A percentile compares a stretch with the other conserved stretches of the same genome.
Evolutionary conservation across 1,284 basidiomycete genomes (phyloP).

Genomic region (Bothia castanella): DNA sequence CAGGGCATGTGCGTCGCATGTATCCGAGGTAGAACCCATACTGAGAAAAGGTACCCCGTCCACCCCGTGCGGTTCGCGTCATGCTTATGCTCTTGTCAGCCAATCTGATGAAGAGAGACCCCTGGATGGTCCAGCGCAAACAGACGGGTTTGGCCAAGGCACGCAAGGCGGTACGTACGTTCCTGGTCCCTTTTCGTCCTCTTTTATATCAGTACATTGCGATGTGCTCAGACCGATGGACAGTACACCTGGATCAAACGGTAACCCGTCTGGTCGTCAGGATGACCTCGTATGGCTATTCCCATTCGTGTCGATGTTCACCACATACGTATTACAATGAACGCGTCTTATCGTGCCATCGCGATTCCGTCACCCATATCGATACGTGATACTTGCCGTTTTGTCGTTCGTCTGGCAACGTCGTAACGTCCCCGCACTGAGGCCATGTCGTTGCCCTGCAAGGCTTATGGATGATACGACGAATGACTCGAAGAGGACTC

Average conservation of each 20-base stretch:
- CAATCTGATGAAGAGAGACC: conserved; percentile 85
- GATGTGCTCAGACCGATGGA: not conserved
- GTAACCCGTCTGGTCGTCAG: conserved; percentile 39
- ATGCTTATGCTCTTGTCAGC: conserved; percentile 46
- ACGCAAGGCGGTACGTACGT: conserved; percentile 83
- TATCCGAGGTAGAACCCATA: conserved; percentile 59
- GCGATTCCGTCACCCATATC: not conserved
- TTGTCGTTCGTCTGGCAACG: no score
- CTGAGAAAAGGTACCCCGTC: conserved; percentile 62
- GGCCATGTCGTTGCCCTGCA: no score
- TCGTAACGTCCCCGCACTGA: no score
- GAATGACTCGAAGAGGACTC: no score
- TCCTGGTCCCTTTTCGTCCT: conserved; percentile 1
- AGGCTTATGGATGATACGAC: no score
- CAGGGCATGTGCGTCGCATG: conserved; percentile 73
- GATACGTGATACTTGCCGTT: no score
- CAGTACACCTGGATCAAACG: conserved; percentile 96
- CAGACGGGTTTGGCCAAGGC: conserved; percentile 92
- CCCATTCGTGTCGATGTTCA: not conserved
- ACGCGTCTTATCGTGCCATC: conserved; percentile 2
- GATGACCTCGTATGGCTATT: not conserved
- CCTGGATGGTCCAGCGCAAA: conserved; percentile 97
- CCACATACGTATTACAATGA: conserved; percentile 1
- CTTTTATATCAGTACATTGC: not conserved
- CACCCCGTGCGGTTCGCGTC: no score